Evolutionary conservation across 2,329 filamentous ascomycete species (phyloP), one percentile per base, ranked within the genome.

Genomic region (Pestalotiopsis sp.): DNA sequence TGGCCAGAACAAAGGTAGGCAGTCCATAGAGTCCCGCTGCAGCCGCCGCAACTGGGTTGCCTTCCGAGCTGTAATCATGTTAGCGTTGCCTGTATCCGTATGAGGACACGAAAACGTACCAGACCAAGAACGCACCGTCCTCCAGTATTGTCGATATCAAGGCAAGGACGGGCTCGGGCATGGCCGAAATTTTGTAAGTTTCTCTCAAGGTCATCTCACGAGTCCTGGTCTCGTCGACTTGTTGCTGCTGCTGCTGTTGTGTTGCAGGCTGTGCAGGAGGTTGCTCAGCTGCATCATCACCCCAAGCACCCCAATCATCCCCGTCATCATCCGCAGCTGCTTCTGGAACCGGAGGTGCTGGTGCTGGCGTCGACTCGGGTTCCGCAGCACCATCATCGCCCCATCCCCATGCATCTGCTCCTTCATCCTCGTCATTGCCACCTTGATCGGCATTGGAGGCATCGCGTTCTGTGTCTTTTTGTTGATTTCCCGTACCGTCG

Each of bases 121-220:
- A 78, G 71, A 87, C 79, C 55, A 95, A 81, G 0, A 83, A 84
- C 11, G 88, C 87, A 1, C 85, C 90, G 71, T 92, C 90, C 69
- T 91, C 87, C 70, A 88, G 78, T 36, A 91, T 85, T 13, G 83
- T 76, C 25, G 84, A 82, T 65, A 95, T 89, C 36, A 93, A 85
- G 20, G 88, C 85, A 23, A 95, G 84, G 13, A 98, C 90, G 3
- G 91, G 88, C 70, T 94, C 91, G 0, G 96, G 95, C 78, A 98
- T 92, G 2, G 92, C 92, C 0, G 95, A 98, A 65, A 97, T 92
- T 69, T 91, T 93, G 79, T 97, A 99, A 1, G 88, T 92, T 80
- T 99, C 96, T 70, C 87, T 92, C 59, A 98, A 81, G 0, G 93
- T 92, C 69, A 98, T 82, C 76, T 96, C 92, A 67, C 89, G 85